Evolutionary conservation across 2,329 filamentous ascomycete genomes (phyloP), one percentile per base, ranked within the genome.

Genomic region (Exophiala lecanii-corni): DNA sequence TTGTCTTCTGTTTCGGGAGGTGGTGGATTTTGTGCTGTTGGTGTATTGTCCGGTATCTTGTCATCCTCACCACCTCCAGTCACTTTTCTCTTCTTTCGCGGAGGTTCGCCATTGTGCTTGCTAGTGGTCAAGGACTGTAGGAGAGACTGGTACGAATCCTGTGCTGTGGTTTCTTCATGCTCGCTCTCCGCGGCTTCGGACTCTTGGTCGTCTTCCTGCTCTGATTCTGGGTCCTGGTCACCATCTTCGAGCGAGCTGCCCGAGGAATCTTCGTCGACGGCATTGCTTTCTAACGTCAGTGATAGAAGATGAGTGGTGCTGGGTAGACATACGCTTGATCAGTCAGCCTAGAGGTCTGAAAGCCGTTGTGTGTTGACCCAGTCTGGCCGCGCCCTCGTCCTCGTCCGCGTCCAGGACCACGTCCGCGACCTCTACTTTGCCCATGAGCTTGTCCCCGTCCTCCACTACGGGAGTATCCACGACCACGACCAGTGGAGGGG

Each of bases 51-150:
- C 9, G 18, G 12, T n/a, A 20, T 12, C 21, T 12, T 16, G 7
- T 9, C 17, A 7, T 62, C 58, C 2, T 67, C 63, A 10, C n/a
- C n/a, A n/a, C n/a, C n/a, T n/a, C n/a, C n/a, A n/a, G n/a, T n/a
- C 23, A 78, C 55, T 60, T 76, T 82, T 55, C 75, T 67, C 55
- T 70, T 73, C 51, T 72, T 81, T 15, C 65, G 66, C 36, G 65
- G 66, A 5, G 72, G 73, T 23, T 68, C 69, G 15, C 64, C 64
- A 2, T 62, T 53, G 9, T 65, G 61, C 12, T 62, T 58, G 12
- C 60, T 55, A 39, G 69, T 56, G 43, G 72, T 68, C 16, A 82
- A 68, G 2, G 78, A 68, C 49, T 78, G 71, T 12, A 83, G 63
- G 12, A 83, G 64, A 36, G 71, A 64, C 42, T 72, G 75, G 57